These are phyloP conservation scores for Yamadazyma oceani DNA, from an alignment of 1,139 yeast species.

Conservation along the genomic window DNA sequence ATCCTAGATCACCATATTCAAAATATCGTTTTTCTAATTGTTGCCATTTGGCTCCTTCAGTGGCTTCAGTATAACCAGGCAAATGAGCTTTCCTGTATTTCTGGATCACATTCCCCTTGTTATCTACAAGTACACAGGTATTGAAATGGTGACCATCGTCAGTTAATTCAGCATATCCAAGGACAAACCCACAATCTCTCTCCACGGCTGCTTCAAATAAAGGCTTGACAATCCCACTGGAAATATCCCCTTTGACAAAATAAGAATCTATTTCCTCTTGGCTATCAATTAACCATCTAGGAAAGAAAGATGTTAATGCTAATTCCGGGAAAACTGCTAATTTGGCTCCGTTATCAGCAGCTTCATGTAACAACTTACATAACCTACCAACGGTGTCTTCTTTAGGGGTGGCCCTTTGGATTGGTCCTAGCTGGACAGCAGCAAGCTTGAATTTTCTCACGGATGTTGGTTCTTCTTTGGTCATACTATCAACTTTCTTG, in stretches of 20 bases:
- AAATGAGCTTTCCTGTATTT: slow-evolving; percentile 30
- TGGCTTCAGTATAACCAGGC: slow-evolving; percentile 29
- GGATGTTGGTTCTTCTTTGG: neutral
- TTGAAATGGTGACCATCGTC: slow-evolving; percentile 34
- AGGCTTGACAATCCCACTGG: slow-evolving; percentile 23
- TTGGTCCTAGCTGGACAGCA: slow-evolving; percentile 15
- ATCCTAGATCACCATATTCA: slow-evolving; percentile 29
- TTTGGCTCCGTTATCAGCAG: slow-evolving; percentile 20
- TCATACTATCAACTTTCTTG: no score
- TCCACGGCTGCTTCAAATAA: slow-evolving; percentile 29
- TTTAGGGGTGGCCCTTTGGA: slow-evolving; percentile 22
- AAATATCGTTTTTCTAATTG: slow-evolving; percentile 36
- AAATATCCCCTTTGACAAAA: slow-evolving; percentile 32
- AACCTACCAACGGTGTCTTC: slow-evolving; percentile 26
- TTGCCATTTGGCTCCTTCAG: slow-evolving; percentile 27
- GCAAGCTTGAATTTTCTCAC: slow-evolving; percentile 14
- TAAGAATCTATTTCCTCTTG: slow-evolving; percentile 31
- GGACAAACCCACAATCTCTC: slow-evolving; percentile 26
- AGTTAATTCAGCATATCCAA: slow-evolving; percentile 37
- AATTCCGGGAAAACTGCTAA: slow-evolving; percentile 27
- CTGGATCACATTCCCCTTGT: slow-evolving; percentile 20
- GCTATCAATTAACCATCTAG: slow-evolving; percentile 25
- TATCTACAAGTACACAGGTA: slow-evolving; percentile 27
- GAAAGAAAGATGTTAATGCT: slow-evolving; percentile 25
- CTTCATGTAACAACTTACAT: slow-evolving; percentile 21